Percentiles rank a stretch among this genome's conserved stretches.
Evolutionary conservation across 306 rosid genomes (phyloP).

Genomic region (Delonix regia): DNA sequence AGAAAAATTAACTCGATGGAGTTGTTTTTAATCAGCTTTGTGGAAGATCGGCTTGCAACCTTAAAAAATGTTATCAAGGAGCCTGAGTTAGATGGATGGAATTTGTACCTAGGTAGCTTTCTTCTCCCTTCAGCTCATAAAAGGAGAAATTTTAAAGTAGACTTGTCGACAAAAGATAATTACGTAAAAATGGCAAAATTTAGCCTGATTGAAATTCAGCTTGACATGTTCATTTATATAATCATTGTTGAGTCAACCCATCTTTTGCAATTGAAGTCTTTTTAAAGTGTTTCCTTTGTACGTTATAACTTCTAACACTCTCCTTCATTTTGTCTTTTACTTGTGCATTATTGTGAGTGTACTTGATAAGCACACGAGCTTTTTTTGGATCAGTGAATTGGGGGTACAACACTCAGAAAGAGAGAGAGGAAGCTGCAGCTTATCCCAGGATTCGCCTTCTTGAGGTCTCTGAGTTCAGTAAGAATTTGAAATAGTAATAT

Average conservation of each 20-base stretch:
- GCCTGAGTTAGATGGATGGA: slow-evolving; percentile 84
- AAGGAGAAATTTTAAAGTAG: not conserved
- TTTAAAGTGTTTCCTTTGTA: not conserved
- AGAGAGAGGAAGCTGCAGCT: slow-evolving; percentile 80
- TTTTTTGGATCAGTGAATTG: slow-evolving; percentile 57
- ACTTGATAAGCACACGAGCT: slow-evolving; percentile 25
- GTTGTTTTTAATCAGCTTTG: slow-evolving; percentile 62
- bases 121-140: slow-evolving; percentile 13
- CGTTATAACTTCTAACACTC: not conserved
- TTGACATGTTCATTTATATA: not conserved
- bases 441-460: slow-evolving; percentile 68
- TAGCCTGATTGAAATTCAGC: no score
- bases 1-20: slow-evolving; percentile 23
- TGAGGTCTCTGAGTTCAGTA: slow-evolving; percentile 66
- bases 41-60: slow-evolving; percentile 85
- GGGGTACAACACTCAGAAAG: slow-evolving; percentile 90
- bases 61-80: slow-evolving; percentile 86
- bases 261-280: not conserved
- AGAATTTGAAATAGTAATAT: slow-evolving; percentile 59
- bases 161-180: not conserved
- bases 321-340: not conserved
- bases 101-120: slow-evolving; percentile 71
- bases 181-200: not conserved
- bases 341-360: slow-evolving; percentile 8
- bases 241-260: not conserved